Conservation (phyloP, 1,284 basidiomycete genomes). For the Trichosporon sp. region DNA sequence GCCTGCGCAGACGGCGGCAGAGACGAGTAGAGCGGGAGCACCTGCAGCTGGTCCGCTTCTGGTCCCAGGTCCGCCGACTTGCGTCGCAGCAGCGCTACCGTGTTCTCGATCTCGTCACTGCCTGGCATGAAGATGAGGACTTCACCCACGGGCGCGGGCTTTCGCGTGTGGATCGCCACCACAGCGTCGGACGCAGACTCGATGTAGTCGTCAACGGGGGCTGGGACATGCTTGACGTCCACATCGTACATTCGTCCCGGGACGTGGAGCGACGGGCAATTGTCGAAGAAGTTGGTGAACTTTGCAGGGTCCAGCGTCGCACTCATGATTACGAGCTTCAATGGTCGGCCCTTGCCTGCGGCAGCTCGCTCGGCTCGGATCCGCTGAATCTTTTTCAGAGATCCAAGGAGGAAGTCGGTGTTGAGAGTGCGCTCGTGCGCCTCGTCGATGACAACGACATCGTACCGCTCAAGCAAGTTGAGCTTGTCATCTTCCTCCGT, state of each 20-base stretch:
- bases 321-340: slow-evolving; percentile 95
- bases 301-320: slow-evolving; percentile 93
- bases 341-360: slow-evolving; percentile 44
- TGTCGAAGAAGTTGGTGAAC: slow-evolving; percentile 80
- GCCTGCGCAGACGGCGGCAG: slow-evolving; percentile 71
- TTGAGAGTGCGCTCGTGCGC: slow-evolving; percentile 93
- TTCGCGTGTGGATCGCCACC: slow-evolving; percentile 79
- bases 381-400: slow-evolving; percentile 77
- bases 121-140: slow-evolving; percentile 90
- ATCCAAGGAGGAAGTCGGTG: slow-evolving; percentile 89
- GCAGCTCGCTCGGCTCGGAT: slow-evolving; percentile 55
- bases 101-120: slow-evolving; percentile 92
- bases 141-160: slow-evolving; percentile 64
- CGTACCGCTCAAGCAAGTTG: slow-evolving; percentile 70
- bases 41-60: slow-evolving; percentile 58
- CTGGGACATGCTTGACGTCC: slow-evolving; percentile 65
- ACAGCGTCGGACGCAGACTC: slow-evolving; percentile 85
- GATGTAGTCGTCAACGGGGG: slow-evolving; percentile 75
- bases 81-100: slow-evolving; percentile 65
- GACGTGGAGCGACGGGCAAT: slow-evolving; percentile 79
- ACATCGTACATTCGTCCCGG: slow-evolving; percentile 93
- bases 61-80: slow-evolving; percentile 62
- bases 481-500: slow-evolving; percentile 10
- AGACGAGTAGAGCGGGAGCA: slow-evolving; percentile 77
- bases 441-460: slow-evolving; percentile 89